Base-by-base conservation (phyloP, 192 early-diverging fungal species). In the Neocallimastix lanati region DNA sequence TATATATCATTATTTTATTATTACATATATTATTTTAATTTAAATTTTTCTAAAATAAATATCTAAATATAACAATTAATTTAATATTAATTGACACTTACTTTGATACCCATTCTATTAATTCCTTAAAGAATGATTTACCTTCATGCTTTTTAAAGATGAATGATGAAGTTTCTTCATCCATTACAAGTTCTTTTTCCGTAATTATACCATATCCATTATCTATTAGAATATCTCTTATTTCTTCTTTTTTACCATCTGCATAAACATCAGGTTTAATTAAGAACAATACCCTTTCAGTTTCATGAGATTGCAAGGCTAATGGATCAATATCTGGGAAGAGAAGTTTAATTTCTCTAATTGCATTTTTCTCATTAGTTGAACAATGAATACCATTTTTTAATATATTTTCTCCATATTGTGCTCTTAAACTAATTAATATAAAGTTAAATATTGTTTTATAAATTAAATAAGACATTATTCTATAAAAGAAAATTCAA, bases 401-500 rank as follows among this genome's bases (percentile, higher is more conserved):
- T 33, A 84, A 83, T 76, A 81, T 83, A 79, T 90, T 87, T 28
- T 84, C 87, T n/a, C 90, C 90, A 40, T 85, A 85, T 16, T 84
- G 78, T 0, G 84, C 90, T 28, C 90, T 84, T 37, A 91, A 80
- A 29, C 88, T 89, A n/a, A n/a, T n/a, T n/a, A n/a, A n/a, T n/a
- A n/a, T n/a, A n/a, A n/a, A n/a, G n/a, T n/a, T n/a, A n/a, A n/a
- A n/a, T n/a, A n/a, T n/a, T n/a, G n/a, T n/a, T n/a, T n/a, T n/a
- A n/a, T n/a, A n/a, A n/a, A n/a, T n/a, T n/a, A n/a, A n/a, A n/a
- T n/a, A n/a, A n/a, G n/a, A n/a, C n/a, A n/a, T n/a, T n/a, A n/a
- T n/a, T n/a, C n/a, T n/a, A n/a, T n/a, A n/a, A n/a, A n/a, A n/a
- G n/a, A n/a, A n/a, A n/a, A n/a, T n/a, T n/a, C n/a, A n/a, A n/a